Percentiles rank a stretch among this genome's conserved stretches.
Evolutionary conservation across 805 yeast genomes (phyloP).

Genomic region (Saccharomyces paradoxus): DNA sequence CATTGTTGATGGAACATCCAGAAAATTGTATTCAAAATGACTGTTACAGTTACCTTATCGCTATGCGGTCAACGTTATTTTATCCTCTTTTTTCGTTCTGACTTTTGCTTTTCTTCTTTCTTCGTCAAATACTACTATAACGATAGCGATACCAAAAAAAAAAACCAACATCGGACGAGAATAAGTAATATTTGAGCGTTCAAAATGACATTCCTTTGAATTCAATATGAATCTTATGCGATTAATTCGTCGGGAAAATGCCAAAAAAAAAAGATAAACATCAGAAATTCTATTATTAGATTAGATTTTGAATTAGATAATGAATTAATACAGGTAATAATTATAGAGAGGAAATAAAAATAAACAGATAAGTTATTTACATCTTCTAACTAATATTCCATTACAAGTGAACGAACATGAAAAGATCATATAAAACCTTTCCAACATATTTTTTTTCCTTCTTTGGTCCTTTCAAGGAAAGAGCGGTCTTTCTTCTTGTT

Average conservation of each 20-base stretch:
- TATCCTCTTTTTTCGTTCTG: not conserved
- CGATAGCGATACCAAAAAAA: not conserved
- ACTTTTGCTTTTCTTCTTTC: not conserved
- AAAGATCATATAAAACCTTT: not conserved
- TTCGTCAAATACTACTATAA: not conserved
- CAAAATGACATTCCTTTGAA: not conserved
- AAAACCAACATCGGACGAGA: not conserved
- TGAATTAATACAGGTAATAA: not conserved
- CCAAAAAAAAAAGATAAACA: not conserved
- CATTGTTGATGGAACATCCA: not conserved
- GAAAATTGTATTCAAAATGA: not conserved
- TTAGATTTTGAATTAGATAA: not conserved
- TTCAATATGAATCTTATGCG: not conserved
- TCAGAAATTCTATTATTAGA: not conserved
- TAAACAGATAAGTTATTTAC: not conserved
- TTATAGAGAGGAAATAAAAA: not conserved
- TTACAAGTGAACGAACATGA: not conserved
- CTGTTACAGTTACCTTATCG: not conserved
- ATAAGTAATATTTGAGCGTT: not conserved
- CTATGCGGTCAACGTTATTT: not conserved
- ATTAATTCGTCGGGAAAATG: not conserved
- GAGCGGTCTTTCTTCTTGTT: not conserved
- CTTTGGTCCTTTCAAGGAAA: not conserved
- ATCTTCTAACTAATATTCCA: not conserved
- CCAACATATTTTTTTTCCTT: not conserved